Evolutionary conservation across 768 basidiomycete genomes (phyloP).

Genomic region (Sistotremastrum niveocremeum): DNA sequence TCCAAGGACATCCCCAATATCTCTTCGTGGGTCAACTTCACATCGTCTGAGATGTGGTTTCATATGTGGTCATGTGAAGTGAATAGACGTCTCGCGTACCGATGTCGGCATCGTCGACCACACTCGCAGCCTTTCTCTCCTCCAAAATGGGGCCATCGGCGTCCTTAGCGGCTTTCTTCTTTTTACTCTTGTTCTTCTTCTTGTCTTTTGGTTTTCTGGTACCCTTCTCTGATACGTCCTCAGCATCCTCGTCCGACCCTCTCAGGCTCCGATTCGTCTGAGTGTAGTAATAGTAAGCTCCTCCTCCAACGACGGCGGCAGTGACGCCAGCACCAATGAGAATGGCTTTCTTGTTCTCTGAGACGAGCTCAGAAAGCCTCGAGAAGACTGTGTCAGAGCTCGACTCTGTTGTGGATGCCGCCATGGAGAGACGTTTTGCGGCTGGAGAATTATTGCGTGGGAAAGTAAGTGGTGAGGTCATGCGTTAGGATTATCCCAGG

Average conservation of each 20-base stretch:
- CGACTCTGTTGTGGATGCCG: no score
- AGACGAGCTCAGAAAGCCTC: constrained; percentile 25
- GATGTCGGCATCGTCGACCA: constrained; percentile 16
- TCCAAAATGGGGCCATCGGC: constrained; percentile 67
- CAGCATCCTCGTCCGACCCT: constrained; percentile 18
- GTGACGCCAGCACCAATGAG: constrained; percentile 62
- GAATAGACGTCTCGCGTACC: constrained; percentile 8
- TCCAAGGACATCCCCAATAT: constrained; percentile 43
- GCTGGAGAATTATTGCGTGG: no score
- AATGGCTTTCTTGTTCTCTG: constrained; percentile 68
- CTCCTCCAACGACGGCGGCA: constrained; percentile 55
- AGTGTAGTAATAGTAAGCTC: constrained; percentile 61
- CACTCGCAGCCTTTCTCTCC: constrained; percentile 33
- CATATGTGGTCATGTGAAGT: neutral
- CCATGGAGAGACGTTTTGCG: no score
- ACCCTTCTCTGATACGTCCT: constrained; percentile 21
- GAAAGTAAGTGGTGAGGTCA: no score
- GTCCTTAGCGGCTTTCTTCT: constrained; percentile 45
- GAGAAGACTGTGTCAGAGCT: no score
- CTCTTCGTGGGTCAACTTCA: constrained; percentile 33
- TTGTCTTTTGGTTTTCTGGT: constrained; percentile 34
- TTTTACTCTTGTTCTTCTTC: constrained; percentile 37
- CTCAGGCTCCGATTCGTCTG: constrained; percentile 22
- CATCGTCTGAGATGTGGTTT: constrained; percentile 21
- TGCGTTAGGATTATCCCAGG: no score